These are phyloP conservation scores for Elsinoe necatrix DNA, from an alignment of 2,329 filamentous ascomycete genomes.

Conservation along the genomic window DNA sequence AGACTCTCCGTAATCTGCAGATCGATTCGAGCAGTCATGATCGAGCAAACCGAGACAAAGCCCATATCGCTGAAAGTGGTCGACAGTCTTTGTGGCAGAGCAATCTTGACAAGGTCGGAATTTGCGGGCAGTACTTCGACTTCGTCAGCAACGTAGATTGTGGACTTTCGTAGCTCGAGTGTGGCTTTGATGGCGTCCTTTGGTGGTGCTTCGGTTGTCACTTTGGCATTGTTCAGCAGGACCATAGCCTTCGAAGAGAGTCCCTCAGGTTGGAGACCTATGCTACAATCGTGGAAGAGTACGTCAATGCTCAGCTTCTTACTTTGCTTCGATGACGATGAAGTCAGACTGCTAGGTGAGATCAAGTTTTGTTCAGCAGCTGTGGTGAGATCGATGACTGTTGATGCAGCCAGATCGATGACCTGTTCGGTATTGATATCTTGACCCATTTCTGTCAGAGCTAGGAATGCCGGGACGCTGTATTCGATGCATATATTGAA, in stretches of 20 bases:
- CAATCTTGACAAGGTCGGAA: not conserved
- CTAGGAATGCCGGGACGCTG: conserved; percentile 72
- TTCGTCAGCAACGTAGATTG: conserved; percentile 69
- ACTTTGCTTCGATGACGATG: conserved; percentile 4
- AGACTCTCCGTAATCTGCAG: conserved; percentile 49
- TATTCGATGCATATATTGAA: conserved; percentile 84
- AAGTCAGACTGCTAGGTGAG: conserved; percentile 6
- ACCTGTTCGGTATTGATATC: conserved; percentile 55
- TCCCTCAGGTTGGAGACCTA: conserved; percentile 76
- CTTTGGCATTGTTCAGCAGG: conserved; percentile 66
- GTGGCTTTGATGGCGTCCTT: conserved; percentile 55
- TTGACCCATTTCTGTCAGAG: conserved; percentile 56
- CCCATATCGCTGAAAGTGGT: conserved; percentile 52
- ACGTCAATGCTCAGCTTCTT: conserved; percentile 57
- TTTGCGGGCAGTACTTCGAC: not conserved
- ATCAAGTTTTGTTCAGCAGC: not conserved
- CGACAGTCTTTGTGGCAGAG: conserved; percentile 25
- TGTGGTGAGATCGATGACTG: conserved; percentile 41
- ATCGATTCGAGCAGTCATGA: conserved; percentile 67
- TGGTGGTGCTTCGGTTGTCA: conserved; percentile 59
- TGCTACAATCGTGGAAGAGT: conserved; percentile 68
- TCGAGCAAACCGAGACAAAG: conserved; percentile 77
- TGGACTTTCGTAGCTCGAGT: conserved; percentile 68
- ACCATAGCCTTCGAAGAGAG: conserved; percentile 67
- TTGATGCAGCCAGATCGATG: conserved; percentile 63